Base-by-base conservation (phyloP, 1,284 basidiomycete genomes). In the Xanthoconium separans region DNA sequence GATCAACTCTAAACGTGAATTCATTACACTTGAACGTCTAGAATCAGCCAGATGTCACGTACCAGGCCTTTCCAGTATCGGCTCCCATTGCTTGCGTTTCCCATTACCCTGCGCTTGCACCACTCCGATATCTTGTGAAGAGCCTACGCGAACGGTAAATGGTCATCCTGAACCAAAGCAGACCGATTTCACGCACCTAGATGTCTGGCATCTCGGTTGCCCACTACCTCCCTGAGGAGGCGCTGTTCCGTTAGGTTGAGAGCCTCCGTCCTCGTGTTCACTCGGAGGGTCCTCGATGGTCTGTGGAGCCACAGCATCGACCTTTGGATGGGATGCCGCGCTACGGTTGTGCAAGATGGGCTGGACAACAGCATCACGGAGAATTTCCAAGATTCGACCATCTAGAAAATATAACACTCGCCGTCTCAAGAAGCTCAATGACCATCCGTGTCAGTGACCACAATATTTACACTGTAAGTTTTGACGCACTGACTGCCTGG, bases 401-500 rank as follows among this genome's bases (percentile, higher is more conserved):
- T 61, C 55, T 20, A 3, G 24, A 3, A 15, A 42, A 27, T 2
- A 2, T 24, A 20, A 24, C n/a, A 47, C 3, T 6, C 41, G 1
- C 24, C 29, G 41, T 44, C 24, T 34, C 7, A 62, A 9, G 22
- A 43, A 51, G 6, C 61, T 69, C n/a, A 40, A 39, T 8, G 15
- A 15, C 12, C 30, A 18, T 33, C 18, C 9, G 33, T 4, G 40
- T 67, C 27, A 68, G 43, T 11, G 10, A 40, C 15, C 22, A 11
- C n/a, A 11, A 20, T 2, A 7, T 6, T 13, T 12, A 7, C 29
- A n/a, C 16, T 27, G 13, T 8, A n/a, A 12, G 13, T 30, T 13
- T 29, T 13, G 18, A 69, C 65, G 54, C 18, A 65, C 64, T 37
- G 20, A 47, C 45, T n/a, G 18, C 37, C 10, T 15, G 20, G n/a